A percentile compares a stretch with the other conserved stretches of the same genome.
These are phyloP conservation scores for Tarenaya hassleriana DNA, from an alignment of 345 rosid genomes.

Conservation along the genomic window DNA sequence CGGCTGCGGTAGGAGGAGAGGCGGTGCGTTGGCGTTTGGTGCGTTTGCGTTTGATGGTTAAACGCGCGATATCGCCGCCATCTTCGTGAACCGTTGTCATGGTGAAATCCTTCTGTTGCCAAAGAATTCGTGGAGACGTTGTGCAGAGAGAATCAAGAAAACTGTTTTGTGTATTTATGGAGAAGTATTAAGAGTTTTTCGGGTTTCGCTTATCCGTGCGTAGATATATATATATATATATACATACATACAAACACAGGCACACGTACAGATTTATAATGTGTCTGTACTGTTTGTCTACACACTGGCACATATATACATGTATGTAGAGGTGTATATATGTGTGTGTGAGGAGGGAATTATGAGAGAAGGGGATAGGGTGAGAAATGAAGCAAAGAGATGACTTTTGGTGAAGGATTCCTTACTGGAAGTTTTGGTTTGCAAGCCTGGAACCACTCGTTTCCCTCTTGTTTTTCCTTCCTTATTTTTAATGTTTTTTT, in stretches of 20 bases:
- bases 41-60: slow-evolving; percentile 56
- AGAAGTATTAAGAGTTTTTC: slow-evolving; percentile 26
- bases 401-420: slow-evolving; percentile 39
- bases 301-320: slow-evolving; percentile 31
- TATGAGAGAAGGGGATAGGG: slow-evolving; percentile 19
- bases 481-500: slow-evolving; percentile 3
- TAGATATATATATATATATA: slow-evolving; percentile 10
- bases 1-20: slow-evolving; percentile 40
- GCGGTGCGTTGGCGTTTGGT: slow-evolving; percentile 58
- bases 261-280: not conserved
- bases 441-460: slow-evolving; percentile 41
- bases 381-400: slow-evolving; percentile 35
- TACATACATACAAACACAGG: not conserved
- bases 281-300: slow-evolving; percentile 34
- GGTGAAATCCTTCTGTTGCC: slow-evolving; percentile 12
- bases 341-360: slow-evolving; percentile 17
- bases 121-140: not conserved
- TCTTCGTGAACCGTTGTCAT: slow-evolving; percentile 34
- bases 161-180: slow-evolving; percentile 17
- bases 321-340: not conserved
- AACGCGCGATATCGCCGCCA: slow-evolving; percentile 14
- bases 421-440: slow-evolving; percentile 37
- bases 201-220: slow-evolving; percentile 26
- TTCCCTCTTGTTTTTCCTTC: slow-evolving; percentile 14
- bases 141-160: not conserved